Evolutionary conservation across 306 rosid genomes (phyloP).

Genomic region (Citrullus amarus): DNA sequence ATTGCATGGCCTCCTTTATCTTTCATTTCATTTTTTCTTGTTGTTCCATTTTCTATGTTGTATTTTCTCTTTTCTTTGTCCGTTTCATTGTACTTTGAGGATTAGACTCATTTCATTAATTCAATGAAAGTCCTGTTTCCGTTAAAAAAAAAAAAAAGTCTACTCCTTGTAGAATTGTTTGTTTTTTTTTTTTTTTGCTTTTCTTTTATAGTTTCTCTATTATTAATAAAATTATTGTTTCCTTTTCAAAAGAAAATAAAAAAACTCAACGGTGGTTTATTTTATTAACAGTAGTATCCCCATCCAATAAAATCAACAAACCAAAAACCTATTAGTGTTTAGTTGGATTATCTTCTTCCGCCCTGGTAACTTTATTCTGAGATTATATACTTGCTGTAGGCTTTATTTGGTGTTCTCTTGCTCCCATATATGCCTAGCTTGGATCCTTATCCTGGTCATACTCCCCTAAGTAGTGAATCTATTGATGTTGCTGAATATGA

Average conservation of each 20-base stretch:
- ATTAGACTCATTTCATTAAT: too few species aligned
- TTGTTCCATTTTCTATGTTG: too few species aligned
- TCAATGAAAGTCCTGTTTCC: too few species aligned
- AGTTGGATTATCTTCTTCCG: neutral
- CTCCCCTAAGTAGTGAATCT: slow-evolving; percentile 42
- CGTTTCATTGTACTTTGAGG: too few species aligned
- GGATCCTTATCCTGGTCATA: slow-evolving; percentile 83
- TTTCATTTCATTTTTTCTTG: too few species aligned
- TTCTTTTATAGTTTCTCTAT: neutral
- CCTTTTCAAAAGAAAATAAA: neutral
- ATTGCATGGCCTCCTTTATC: too few species aligned
- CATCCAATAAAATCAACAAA: neutral
- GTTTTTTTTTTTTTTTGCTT: neutral
- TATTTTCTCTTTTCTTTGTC: too few species aligned
- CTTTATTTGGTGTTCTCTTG: slow-evolving; percentile 69
- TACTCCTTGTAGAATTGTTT: neutral
- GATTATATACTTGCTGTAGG: slow-evolving; percentile 34
- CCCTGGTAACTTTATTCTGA: neutral
- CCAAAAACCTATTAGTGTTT: neutral
- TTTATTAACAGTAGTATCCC: neutral
- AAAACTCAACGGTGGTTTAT: neutral
- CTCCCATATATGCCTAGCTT: slow-evolving; percentile 54
- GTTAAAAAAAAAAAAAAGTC: neutral
- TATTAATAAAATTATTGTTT: too few species aligned
- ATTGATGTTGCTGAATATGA: slow-evolving; percentile 43